Evolutionary conservation across 2,329 filamentous ascomycete genomes (phyloP).

Genomic region (Coniochaeta ligniaria): DNA sequence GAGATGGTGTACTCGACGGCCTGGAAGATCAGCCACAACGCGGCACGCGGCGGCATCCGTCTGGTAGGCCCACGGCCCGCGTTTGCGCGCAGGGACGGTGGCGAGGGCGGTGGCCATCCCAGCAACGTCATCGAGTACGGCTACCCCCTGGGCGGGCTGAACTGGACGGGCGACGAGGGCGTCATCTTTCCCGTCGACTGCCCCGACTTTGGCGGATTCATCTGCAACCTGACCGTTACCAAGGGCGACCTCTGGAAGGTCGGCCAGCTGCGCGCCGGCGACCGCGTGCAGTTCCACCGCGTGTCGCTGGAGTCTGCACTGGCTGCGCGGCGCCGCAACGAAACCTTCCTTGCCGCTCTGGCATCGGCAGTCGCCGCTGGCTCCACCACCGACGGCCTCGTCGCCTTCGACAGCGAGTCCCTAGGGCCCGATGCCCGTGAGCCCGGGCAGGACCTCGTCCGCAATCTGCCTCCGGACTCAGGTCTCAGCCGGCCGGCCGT

Average conservation of each 20-base stretch:
- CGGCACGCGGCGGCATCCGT: conserved; percentile 51
- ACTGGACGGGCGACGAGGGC: conserved; percentile 55
- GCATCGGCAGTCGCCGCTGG: conserved; percentile 1
- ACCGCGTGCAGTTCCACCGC: neutral
- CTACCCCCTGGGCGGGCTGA: conserved; percentile 51
- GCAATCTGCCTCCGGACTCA: no score
- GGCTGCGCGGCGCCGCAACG: conserved; percentile 30
- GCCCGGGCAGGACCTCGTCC: conserved; percentile 4
- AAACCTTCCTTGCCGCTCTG: conserved; percentile 29
- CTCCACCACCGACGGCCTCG: neutral
- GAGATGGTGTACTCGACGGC: conserved; percentile 48
- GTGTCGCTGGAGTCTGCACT: no score
- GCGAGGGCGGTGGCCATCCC: conserved; percentile 57
- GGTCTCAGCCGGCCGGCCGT: conserved; percentile 22
- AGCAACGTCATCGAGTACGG: conserved; percentile 53
- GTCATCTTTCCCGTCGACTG: conserved; percentile 53
- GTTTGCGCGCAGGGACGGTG: conserved; percentile 53
- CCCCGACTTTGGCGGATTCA: conserved; percentile 55
- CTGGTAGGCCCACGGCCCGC: conserved; percentile 50
- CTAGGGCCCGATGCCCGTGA: neutral
- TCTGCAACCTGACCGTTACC: conserved; percentile 47
- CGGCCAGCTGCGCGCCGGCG: conserved; percentile 37
- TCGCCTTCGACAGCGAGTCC: conserved; percentile 2
- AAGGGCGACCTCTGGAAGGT: conserved; percentile 54
- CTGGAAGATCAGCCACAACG: conserved; percentile 57